Conservation (phyloP, 2,329 filamentous ascomycete species). For the Paracorniculantispora psalliotae region DNA sequence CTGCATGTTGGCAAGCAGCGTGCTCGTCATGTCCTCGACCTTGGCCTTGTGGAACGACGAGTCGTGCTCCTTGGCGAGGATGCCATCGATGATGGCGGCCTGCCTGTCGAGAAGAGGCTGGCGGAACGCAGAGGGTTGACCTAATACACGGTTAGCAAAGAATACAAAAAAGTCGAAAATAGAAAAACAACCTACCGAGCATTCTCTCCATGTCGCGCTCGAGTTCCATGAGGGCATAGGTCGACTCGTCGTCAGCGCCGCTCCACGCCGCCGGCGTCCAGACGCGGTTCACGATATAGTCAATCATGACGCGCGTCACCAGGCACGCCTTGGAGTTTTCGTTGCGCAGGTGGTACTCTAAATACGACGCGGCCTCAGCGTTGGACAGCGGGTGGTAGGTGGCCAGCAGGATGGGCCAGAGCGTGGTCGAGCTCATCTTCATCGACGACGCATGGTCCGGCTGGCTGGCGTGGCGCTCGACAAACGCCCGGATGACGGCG, state of each 20-base stretch:
- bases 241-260: constrained; percentile 31
- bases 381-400: constrained; percentile 35
- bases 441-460: constrained; percentile 25
- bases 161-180: not conserved
- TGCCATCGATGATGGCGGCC: constrained; percentile 31
- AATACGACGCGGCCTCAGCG: constrained; percentile 35
- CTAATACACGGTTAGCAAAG: constrained; percentile 15
- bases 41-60: constrained; percentile 27
- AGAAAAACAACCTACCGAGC: constrained; percentile 24
- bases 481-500: constrained; percentile 30
- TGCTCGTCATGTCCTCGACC: constrained; percentile 39
- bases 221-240: constrained; percentile 30
- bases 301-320: constrained; percentile 38
- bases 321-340: constrained; percentile 37
- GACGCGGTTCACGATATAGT: constrained; percentile 38
- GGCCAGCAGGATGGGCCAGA: constrained; percentile 34
- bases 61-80: constrained; percentile 31
- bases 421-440: constrained; percentile 25
- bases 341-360: constrained; percentile 36
- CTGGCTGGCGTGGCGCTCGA: constrained; percentile 29
- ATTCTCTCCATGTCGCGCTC: constrained; percentile 32
- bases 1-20: constrained; percentile 31
- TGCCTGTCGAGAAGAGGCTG: constrained; percentile 37
- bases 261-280: constrained; percentile 37
- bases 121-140: constrained; percentile 30